These are phyloP conservation scores for Corymbia citriodora DNA, from an alignment of 441 rosid genomes.

Conservation along the genomic window DNA sequence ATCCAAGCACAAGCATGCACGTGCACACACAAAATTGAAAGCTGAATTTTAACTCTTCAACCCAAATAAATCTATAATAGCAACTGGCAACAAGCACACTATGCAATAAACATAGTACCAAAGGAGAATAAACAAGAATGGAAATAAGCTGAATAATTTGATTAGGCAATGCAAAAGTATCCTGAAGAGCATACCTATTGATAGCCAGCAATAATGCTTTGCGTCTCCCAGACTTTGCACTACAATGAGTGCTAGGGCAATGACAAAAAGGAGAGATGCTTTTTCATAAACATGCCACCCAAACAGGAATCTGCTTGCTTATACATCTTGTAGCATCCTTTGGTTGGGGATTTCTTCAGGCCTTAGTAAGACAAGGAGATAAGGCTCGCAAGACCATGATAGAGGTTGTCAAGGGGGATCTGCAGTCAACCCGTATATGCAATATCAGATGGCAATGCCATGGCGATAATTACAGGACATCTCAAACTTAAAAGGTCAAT, in stretches of 20 bases:
- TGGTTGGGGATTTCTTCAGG: constrained; percentile 67
- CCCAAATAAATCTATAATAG: neutral
- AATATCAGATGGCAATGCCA: neutral
- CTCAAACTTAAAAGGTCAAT: neutral
- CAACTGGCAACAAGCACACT: neutral
- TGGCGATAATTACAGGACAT: neutral
- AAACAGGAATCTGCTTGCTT: constrained; percentile 74
- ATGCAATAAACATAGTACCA: neutral
- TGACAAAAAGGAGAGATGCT: constrained; percentile 84
- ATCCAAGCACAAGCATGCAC: no score
- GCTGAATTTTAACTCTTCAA: neutral
- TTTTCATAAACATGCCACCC: constrained; percentile 99
- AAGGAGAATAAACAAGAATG: neutral
- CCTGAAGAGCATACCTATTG: constrained; percentile 49
- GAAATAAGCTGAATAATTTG: neutral
- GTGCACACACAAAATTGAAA: neutral
- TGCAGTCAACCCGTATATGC: constrained; percentile 18
- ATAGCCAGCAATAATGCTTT: constrained; percentile 70
- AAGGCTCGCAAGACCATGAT: constrained; percentile 58
- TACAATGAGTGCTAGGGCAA: constrained; percentile 70
- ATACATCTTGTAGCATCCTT: constrained; percentile 55
- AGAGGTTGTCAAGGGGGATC: constrained; percentile 70
- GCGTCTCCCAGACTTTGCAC: constrained; percentile 75
- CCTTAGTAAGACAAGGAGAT: constrained; percentile 62
- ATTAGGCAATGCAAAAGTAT: neutral